Base-by-base conservation (phyloP, 2,329 filamentous ascomycete genomes). In the Paracamarosporium sp. region DNA sequence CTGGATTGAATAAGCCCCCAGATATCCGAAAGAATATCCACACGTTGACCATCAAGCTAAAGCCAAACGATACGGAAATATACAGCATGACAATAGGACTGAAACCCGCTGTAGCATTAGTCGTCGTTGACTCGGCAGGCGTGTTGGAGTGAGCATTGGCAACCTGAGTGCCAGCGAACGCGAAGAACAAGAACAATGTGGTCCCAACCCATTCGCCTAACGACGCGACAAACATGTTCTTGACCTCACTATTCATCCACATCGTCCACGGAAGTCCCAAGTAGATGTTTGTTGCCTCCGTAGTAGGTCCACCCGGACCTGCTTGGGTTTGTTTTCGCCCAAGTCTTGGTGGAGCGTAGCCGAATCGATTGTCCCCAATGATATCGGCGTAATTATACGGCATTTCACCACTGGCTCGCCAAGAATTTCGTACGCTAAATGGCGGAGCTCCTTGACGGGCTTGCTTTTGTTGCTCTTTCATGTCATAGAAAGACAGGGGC, bases 141-240 rank as follows among this genome's bases (percentile, higher is more conserved):
- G 77, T 71, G 31, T 71, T 71, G 53, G 79, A 82, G 52, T 75
- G 80, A 11, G 82, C 72, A 59, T 78, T 78, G 28, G 76, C 75
- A 17, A 77, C 73, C 52, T 78, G 76, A 1, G 76, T 73, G 9
- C 73, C 76, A 9, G 67, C 65, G 24, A 78, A 67, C 11, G 76
- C 76, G 50, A 79, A 75, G 65, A 68, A 78, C 15, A 79, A 64
- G 57, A 79, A 78, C 12, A 78, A 62, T 9, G 72, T 67, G 0
- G 76, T 78, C 17, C 76, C 76, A n/a, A 76, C 71, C 50, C 69
- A 78, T 55, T 78, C 76, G 76, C 78, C 79, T 17, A 77, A 58
- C 70, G 78, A 75, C 55, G 78, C 77, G 50, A 80, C 68, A 60
- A 79, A 33, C 43, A 31, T 33, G 43, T 46, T 46, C 41, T 66